Percentiles rank a stretch among this genome's conserved stretches.
Conservation (phyloP, 108 stramenopile genomes). For the Fragilaria crotonensis region DNA sequence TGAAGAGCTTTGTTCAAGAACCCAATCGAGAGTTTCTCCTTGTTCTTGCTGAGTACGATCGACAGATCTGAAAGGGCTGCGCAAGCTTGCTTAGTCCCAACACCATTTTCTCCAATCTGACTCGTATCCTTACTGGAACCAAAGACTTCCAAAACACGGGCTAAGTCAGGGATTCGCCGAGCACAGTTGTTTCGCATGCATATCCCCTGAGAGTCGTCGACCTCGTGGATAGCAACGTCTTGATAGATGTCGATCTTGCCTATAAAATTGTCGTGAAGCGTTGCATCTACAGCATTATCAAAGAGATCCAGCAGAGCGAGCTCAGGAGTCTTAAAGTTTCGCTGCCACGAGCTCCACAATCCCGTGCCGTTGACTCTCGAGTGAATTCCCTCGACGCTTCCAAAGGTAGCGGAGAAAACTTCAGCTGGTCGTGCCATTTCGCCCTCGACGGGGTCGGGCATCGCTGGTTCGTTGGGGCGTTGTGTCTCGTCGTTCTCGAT, state of each 20-base stretch:
- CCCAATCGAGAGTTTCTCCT: slow-evolving; percentile 22
- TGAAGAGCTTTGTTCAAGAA: slow-evolving; percentile 43
- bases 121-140: slow-evolving; percentile 41
- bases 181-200: slow-evolving; percentile 45
- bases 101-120: slow-evolving; percentile 67
- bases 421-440: too few relatives aligned
- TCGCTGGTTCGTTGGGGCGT: too few relatives aligned
- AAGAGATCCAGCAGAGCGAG: slow-evolving; percentile 57
- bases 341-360: slow-evolving; percentile 56
- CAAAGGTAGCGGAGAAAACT: neutral
- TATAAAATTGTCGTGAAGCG: slow-evolving; percentile 4
- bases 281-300: slow-evolving; percentile 71
- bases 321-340: slow-evolving; percentile 45
- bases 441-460: too few relatives aligned
- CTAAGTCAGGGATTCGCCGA: slow-evolving; percentile 30
- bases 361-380: slow-evolving; percentile 45
- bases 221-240: neutral
- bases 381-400: neutral
- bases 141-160: slow-evolving; percentile 47
- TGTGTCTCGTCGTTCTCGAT: too few relatives aligned
- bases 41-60: slow-evolving; percentile 36
- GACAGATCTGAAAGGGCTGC: slow-evolving; percentile 38
- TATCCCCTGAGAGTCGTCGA: slow-evolving; percentile 19
- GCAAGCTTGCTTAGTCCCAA: slow-evolving; percentile 72
- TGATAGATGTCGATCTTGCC: neutral